Base-by-base conservation (phyloP, 805 yeast genomes). In the Saturnispora zaruensis region DNA sequence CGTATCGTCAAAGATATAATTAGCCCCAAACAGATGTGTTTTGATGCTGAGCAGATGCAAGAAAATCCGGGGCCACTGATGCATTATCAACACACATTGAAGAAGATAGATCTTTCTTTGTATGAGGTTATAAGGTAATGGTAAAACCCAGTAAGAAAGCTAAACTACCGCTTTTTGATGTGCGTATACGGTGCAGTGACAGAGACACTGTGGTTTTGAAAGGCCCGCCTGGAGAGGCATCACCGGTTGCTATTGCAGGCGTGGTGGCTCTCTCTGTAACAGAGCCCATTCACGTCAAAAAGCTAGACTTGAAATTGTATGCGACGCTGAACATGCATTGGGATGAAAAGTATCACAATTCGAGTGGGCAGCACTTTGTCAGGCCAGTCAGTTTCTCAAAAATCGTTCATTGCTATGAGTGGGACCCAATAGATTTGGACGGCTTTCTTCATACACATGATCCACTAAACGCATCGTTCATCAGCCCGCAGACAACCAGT, bases 181-280 rank as follows among this genome's bases (percentile, higher is more conserved):
- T 78, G 50, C 72, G 95, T 48, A 65, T 87, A 34, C 74, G 78
- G 46, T 79, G 87, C 24, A 63, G 76, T 2, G 95, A 86, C 41
- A 82, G 81, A 54, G 93, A 88, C 60, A 91, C 90, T 8, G 66
- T 91, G 4, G 77, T 93, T 7, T 65, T 91, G 30, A 84, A 88
- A 57, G 99, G 99, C 1, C 61, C 83, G 1, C 80, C 84, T 5
- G 73, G 75, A 33, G 90, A 83, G 47, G 96, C 97, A 0, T 74
- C 87, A 0, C 81, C 96, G 2, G 86, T 79, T 3, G 68, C 84
- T 6, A 65, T 93, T 25, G 69, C 84, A 1, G 99, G 99, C 4
- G 79, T 79, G 9, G 81, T 93, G 23, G 89, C 84, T 1, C 66
- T 93, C 24, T 76, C 90, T 0, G 79, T 87, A 0, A 72, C 75